These are phyloP conservation scores for Rhododendron molle DNA, from an alignment of 148 eudicot species.

Conservation along the genomic window DNA sequence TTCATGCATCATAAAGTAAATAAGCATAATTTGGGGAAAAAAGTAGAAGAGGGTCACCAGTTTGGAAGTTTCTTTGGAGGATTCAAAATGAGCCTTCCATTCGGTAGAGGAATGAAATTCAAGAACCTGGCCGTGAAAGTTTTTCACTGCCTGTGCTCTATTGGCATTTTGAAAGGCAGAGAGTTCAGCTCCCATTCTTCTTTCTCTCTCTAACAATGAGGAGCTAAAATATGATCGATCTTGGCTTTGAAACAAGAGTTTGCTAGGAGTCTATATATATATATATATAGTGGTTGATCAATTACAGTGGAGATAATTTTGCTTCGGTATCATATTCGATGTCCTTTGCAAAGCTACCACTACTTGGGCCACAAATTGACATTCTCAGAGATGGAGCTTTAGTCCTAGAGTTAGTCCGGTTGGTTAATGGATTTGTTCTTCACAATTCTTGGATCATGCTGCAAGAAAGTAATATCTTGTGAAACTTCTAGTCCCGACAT, in stretches of 20 bases:
- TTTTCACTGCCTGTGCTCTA: background rate
- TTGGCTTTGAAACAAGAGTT: background rate
- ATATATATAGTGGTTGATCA: background rate
- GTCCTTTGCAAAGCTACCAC: background rate
- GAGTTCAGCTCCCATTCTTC: background rate
- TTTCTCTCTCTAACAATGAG: background rate
- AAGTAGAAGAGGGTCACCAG: conserved; percentile 31
- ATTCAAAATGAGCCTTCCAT: conserved; percentile 54
- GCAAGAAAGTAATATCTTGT: too few species aligned
- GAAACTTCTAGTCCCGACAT: too few species aligned
- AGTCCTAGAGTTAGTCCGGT: background rate
- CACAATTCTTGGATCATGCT: too few species aligned
- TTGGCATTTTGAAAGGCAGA: background rate
- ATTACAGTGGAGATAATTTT: background rate
- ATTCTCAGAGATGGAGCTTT: background rate
- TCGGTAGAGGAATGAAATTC: conserved; percentile 37
- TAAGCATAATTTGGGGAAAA: background rate
- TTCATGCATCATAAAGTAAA: background rate
- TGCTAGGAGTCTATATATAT: background rate
- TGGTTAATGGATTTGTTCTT: too few species aligned
- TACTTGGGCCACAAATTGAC: background rate
- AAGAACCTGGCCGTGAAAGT: conserved; percentile 26
- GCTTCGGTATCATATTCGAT: background rate
- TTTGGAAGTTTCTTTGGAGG: conserved; percentile 47
- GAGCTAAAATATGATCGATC: background rate